Base-by-base conservation (phyloP, 139 green algal genomes). In the Trebouxia sp. region DNA sequence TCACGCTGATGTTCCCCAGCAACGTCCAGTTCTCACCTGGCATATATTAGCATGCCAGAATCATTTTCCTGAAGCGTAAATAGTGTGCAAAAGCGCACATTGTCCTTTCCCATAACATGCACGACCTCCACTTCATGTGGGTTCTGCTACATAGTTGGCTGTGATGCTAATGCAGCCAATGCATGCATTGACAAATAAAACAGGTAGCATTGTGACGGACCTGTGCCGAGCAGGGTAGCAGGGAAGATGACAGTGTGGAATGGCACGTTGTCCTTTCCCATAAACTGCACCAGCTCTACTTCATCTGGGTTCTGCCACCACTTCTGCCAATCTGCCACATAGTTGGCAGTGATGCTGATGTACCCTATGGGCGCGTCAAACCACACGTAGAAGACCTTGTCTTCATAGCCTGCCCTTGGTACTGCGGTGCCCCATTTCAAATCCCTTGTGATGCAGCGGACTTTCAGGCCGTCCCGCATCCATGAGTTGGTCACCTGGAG, bases 31-130 rank as follows among this genome's bases (percentile, higher is more conserved):
- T n/a, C n/a, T n/a, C n/a, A n/a, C n/a, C n/a, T n/a, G n/a, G n/a
- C n/a, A n/a, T n/a, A 92, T 12, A 95, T 95, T 88, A 38, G 4
- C 2, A 22, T 58, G 50, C 22, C 50, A 28, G 24, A 37, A 65
- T 41, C 0, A 90, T 93, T 65, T 88, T 89, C 38, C 98, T 86
- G 65, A 97, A 90, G 6, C 89, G 98, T 98, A 88, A 98, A 97
- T 77, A 99, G 92, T n/a, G 96, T 99, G 89, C 98, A 95, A 88
- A 99, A 99, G 51, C 95, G 95, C 65, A 98, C 91, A 83, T 99
- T 99, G 90, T 99, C 96, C 87, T 99, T 99, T 82, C 96, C 96
- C 96, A 99, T 99, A 85, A 99, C 98, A 89, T 99, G 96, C 24
- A 98, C 94, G 77, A 98, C 85, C 88, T 99, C 96, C 83, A 99